Percentiles rank a stretch among this genome's conserved stretches.
These are phyloP conservation scores for Viola pubescens DNA, from an alignment of 441 rosid species.

Conservation along the genomic window DNA sequence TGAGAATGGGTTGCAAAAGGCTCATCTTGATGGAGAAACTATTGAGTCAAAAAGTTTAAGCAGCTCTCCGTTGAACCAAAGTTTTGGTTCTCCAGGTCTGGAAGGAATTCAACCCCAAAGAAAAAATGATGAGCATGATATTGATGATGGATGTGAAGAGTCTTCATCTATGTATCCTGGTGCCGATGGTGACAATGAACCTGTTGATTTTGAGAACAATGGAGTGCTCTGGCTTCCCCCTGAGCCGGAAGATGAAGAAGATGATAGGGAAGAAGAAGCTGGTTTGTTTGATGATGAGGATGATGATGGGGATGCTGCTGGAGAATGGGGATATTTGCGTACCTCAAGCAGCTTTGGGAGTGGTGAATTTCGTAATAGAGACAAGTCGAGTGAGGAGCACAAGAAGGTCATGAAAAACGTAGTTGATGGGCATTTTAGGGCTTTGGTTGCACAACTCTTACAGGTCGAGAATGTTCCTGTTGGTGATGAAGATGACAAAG, in stretches of 20 bases:
- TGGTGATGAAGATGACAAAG: constrained; percentile 57
- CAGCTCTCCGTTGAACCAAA: constrained; percentile 41
- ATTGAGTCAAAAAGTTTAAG: constrained; percentile 45
- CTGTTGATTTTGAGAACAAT: constrained; percentile 91
- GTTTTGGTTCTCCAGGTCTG: constrained; percentile 44
- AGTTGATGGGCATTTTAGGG: constrained; percentile 95
- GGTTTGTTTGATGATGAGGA: constrained; percentile 58
- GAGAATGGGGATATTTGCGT: constrained; percentile 75
- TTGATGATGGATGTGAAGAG: constrained; percentile 51
- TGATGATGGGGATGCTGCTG: constrained; percentile 52
- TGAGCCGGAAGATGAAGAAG: constrained; percentile 97
- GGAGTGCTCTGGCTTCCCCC: constrained; percentile 94
- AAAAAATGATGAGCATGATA: constrained; percentile 47
- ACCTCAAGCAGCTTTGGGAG: constrained; percentile 75
- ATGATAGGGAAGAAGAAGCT: constrained; percentile 77
- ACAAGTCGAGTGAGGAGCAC: constrained; percentile 67
- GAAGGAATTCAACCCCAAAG: constrained; percentile 40
- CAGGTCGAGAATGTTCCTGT: constrained; percentile 82
- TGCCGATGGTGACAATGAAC: constrained; percentile 43
- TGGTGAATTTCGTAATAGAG: constrained; percentile 60
- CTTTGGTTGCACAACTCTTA: constrained; percentile 85
- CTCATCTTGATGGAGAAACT: constrained; percentile 41
- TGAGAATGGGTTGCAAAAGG: constrained; percentile 37
- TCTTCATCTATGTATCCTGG: constrained; percentile 52
- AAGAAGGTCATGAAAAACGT: constrained; percentile 84